phyloP scores from a whole-genome alignment of 208 protist genomes.

The Leishmania arabica region DNA sequence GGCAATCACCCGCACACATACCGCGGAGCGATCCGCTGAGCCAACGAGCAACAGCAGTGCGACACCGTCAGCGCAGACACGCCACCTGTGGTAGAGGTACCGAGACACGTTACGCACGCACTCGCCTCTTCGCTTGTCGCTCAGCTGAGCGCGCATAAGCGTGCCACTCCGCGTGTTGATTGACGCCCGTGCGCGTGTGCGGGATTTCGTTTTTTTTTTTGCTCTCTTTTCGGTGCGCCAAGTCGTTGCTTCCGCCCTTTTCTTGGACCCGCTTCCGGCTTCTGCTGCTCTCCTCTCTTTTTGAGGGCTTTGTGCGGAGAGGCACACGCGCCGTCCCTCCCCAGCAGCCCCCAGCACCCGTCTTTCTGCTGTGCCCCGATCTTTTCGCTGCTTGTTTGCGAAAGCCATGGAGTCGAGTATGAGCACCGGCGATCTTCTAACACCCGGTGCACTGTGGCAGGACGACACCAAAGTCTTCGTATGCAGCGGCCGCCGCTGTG shows the following conservation, averaged over 20 bases:
- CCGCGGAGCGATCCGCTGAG: not conserved
- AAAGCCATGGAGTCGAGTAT: conserved; percentile 16
- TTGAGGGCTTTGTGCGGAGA: not conserved
- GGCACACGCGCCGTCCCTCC: not conserved
- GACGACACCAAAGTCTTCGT: conserved; percentile 33
- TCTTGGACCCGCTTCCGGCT: not conserved
- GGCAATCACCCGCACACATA: not conserved
- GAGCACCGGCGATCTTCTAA: conserved; percentile 29
- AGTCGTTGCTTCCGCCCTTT: not conserved
- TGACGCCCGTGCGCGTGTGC: not conserved
- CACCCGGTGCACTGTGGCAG: conserved; percentile 46
- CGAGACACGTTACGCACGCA: not conserved
- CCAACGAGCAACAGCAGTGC: not conserved
- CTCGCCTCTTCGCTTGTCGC: not conserved
- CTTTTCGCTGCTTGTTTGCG: not conserved
- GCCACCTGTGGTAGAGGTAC: not conserved
- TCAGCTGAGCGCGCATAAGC: not conserved
- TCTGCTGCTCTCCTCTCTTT: not conserved
- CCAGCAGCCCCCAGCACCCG: not conserved
- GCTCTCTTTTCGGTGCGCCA: not conserved
- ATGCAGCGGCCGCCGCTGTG: conserved; percentile 31
- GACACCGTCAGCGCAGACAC: not conserved
- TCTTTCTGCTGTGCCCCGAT: not conserved
- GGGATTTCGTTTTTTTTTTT: not conserved
- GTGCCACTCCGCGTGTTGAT: not conserved